Base-by-base conservation (phyloP, 306 rosid species). In the Chamaecrista fasciculata region DNA sequence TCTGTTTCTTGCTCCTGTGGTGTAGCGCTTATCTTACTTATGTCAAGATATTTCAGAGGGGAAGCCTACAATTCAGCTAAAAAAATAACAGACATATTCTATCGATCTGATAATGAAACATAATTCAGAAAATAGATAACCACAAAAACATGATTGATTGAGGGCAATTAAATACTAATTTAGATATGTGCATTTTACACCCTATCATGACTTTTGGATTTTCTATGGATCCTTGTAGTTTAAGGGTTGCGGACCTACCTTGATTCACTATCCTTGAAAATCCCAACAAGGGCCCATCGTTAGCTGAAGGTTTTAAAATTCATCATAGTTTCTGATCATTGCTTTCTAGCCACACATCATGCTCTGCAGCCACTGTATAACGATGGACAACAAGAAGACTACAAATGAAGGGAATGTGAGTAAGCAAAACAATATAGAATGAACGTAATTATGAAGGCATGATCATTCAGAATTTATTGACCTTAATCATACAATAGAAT, bases 371-470 rank as follows among this genome's bases (percentile, higher is more conserved):
- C n/a, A 67, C 71, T 11, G 19, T 47, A 15, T 49, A 70, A 52
- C 49, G 46, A 72, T 75, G 63, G 86, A 86, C 79, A 75, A 62
- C 46, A 75, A 48, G 57, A 72, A 78, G 40, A 34, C 36, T 73
- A 79, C 72, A 73, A 68, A 73, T 5, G 19, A 67, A 73, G 67
- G 73, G 78, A 72, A 78, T 78, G 52, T 72, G 71, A 42, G 67
- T 43, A 42, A 72, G 57, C 70, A 67, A 59, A 56, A 26, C 23
- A 33, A 59, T 59, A 59, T 59, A 59, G 9, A 59, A 59, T 59
- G 40, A 59, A 11, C 36, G 61, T 67, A 72, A 60, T 42, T 67
- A 66, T 73, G 28, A 33, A 53, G 40, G 52, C 33, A 34, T 52
- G 8, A 69, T 62, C 52, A 66, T 40, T 53, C 39, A 70, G 44